phyloP scores from a whole-genome alignment of 495 filamentous ascomycete species.

The Ramalina peruviana region DNA sequence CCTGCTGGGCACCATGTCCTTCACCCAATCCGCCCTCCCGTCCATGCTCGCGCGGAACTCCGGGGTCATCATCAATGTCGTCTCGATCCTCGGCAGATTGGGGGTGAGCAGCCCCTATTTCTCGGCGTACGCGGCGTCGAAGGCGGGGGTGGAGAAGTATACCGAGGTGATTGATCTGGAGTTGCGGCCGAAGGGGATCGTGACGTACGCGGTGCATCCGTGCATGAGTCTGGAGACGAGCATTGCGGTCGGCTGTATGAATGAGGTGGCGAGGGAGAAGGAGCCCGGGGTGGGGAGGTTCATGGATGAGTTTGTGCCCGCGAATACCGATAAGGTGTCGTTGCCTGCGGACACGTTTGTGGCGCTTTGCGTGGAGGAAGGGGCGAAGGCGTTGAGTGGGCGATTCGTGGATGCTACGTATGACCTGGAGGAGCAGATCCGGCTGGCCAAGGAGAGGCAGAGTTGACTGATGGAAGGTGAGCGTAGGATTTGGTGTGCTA shows the following conservation, averaged over 20 bases:
- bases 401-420: constrained; percentile 17
- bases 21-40: constrained; percentile 16
- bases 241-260: constrained; percentile 8
- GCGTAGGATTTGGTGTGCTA: no score
- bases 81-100: constrained; percentile 5
- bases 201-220: constrained; percentile 19
- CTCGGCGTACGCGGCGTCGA: constrained; percentile 14
- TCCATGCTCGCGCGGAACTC: constrained; percentile 10
- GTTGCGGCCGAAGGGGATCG: constrained; percentile 14
- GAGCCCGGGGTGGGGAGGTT: constrained; percentile 2
- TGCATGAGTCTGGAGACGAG: constrained; percentile 14
- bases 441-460: neutral
- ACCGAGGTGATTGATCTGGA: constrained; percentile 16
- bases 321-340: constrained; percentile 9
- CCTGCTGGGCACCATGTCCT: constrained; percentile 10
- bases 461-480: no score
- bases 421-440: constrained; percentile 14
- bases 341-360: constrained; percentile 18
- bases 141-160: constrained; percentile 15
- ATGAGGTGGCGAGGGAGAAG: constrained; percentile 9
- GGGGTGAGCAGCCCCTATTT: constrained; percentile 10
- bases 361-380: constrained; percentile 10
- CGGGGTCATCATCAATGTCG: constrained; percentile 19
- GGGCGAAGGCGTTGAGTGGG: constrained; percentile 16
- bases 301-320: constrained; percentile 7